A percentile compares a stretch with the other conserved stretches of the same genome.
These are phyloP conservation scores for Saturnispora silvae DNA, from an alignment of 805 yeast genomes.

Conservation along the genomic window DNA sequence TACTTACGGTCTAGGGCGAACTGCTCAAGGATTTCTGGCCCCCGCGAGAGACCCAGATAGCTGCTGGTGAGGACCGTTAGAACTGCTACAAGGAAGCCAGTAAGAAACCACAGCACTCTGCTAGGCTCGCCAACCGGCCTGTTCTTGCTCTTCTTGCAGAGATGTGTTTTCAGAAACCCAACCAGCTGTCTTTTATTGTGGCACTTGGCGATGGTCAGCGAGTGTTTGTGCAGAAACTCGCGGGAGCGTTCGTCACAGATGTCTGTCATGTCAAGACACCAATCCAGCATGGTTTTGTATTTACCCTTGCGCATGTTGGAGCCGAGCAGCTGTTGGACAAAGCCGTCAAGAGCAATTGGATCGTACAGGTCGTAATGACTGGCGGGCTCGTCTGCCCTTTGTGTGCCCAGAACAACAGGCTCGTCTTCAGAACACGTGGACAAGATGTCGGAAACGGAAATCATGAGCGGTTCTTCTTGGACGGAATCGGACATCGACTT, in stretches of 20 bases:
- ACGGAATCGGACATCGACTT: too few relatives aligned
- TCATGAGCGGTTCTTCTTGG: too few relatives aligned
- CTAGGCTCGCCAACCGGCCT: too few relatives aligned
- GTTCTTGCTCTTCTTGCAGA: too few relatives aligned
- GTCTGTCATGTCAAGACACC: conserved; percentile 2
- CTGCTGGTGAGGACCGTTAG: too few relatives aligned
- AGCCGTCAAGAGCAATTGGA: background rate
- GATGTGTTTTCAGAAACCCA: background rate
- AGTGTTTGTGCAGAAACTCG: conserved; percentile 2
- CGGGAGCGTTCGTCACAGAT: background rate
- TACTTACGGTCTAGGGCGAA: conserved; percentile 4
- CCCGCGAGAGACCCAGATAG: too few relatives aligned
- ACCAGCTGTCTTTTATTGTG: conserved; percentile 10
- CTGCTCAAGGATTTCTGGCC: background rate
- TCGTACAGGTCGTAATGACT: background rate
- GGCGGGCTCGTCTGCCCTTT: too few relatives aligned
- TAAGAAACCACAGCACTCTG: too few relatives aligned
- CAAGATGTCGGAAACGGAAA: background rate
- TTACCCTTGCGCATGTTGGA: too few relatives aligned
- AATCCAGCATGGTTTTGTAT: conserved; percentile 2
- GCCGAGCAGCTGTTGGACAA: background rate
- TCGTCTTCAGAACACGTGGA: background rate
- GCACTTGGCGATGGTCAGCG: conserved; percentile 2
- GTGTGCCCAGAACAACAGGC: too few relatives aligned
- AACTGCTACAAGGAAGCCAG: too few relatives aligned